Conservation (phyloP, 306 rosid genomes). For the Cicer bijugum region DNA sequence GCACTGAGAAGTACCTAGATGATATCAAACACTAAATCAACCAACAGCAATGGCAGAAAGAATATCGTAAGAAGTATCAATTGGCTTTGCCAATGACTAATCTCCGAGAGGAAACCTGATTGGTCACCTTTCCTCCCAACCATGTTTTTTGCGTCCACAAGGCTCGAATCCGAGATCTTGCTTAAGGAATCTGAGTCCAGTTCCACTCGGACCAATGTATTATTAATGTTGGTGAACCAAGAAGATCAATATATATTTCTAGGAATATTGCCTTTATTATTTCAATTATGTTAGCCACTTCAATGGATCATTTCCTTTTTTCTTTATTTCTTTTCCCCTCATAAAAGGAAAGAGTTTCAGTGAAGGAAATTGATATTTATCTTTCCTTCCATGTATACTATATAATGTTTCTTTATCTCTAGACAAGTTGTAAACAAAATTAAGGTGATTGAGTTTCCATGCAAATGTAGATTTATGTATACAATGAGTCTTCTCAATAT, state of each 20-base stretch:
- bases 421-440: slow-evolving; percentile 6
- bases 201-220: too few relatives aligned
- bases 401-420: background rate
- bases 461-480: background rate
- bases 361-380: slow-evolving; percentile 1
- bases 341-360: background rate
- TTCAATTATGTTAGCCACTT: too few relatives aligned
- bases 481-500: slow-evolving; percentile 8
- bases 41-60: background rate
- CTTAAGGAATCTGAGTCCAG: too few relatives aligned
- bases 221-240: too few relatives aligned
- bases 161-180: too few relatives aligned
- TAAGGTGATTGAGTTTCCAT: slow-evolving; percentile 14
- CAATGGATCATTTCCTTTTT: background rate
- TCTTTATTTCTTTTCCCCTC: background rate
- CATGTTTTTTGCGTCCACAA: too few relatives aligned
- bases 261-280: too few relatives aligned
- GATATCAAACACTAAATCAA: background rate
- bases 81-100: too few relatives aligned
- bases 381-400: background rate
- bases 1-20: slow-evolving; percentile 61
- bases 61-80: too few relatives aligned
- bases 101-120: too few relatives aligned
- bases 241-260: too few relatives aligned
- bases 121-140: too few relatives aligned